Evolutionary conservation across 2,329 filamentous ascomycete species (phyloP), one percentile per base, ranked within the genome.

Genomic region (Aspergillus hiratsukae): DNA sequence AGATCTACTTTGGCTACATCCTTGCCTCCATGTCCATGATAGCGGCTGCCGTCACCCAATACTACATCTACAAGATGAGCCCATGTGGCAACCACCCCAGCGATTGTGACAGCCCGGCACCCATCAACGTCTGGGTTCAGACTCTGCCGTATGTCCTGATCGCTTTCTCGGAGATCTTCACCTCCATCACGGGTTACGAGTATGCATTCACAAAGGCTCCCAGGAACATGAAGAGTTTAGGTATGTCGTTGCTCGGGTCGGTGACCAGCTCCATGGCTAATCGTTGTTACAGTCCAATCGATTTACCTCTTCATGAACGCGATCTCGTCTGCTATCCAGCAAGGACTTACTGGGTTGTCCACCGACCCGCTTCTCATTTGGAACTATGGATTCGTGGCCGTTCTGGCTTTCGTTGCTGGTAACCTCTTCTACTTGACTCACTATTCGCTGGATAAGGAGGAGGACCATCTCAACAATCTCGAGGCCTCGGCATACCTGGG

Each of bases 181-280:
- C 80, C 8, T 80, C 76, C 11, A 80, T 84, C 62, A 84, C 82
- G 0, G 85, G 84, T 1, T 83, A 87, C 64, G 88, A 90, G 70
- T 90, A 89, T 64, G 88, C 88, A 31, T 91, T 85, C 76, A 86
- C 85, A 66, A 89, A 90, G 74, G 87, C 87, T 0, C 88, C 88
- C 35, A 84, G 82, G 70, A 90, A 90, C 76, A 91, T 91, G 88
- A 86, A 87, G 66, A 87, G 84, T 8, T 79, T 90, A 37, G 87
- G 48, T 79, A 74, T 69, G 81, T 81, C 37, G 76, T 88, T 67
- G 84, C 83, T 72, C 78, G 88, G 52, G 85, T 87, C 75, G 87
- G 83, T 41, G 79, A 7, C 10, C 83, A 78, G 27, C 85, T 85
- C 57, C 78, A 89, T 61, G 82, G 21, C 45, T 52, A 43, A 43